These are phyloP conservation scores for Russula earlei DNA, from an alignment of 768 basidiomycete species.

Conservation along the genomic window DNA sequence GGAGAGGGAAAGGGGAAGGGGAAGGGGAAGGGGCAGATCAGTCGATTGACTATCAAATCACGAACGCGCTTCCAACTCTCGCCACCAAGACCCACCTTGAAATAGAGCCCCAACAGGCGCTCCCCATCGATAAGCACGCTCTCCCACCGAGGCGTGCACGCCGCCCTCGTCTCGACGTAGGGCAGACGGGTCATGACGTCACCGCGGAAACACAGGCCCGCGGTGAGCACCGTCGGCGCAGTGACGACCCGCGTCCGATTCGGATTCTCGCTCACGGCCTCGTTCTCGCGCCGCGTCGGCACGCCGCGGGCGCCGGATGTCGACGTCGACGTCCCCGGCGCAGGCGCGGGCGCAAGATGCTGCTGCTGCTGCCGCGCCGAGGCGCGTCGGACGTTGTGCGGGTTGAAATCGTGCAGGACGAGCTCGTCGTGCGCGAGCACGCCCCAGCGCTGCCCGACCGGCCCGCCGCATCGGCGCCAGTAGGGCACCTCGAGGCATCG, in stretches of 20 bases:
- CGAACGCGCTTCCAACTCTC: too few species aligned
- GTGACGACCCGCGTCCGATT: constrained; percentile 5
- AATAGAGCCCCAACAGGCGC: constrained; percentile 1
- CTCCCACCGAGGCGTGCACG: constrained; percentile 9
- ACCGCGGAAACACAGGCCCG: constrained; percentile 8
- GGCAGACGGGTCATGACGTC: constrained; percentile 3
- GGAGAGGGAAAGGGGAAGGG: neutral
- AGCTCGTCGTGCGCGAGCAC: neutral
- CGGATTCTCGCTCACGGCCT: too few species aligned
- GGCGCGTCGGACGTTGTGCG: constrained; percentile 1
- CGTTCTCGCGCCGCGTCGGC: constrained; percentile 1
- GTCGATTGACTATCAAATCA: too few species aligned
- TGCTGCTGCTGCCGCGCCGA: neutral
- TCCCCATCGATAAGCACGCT: constrained; percentile 6
- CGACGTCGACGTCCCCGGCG: too few species aligned
- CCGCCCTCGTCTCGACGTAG: constrained; percentile 1
- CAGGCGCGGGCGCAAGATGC: too few species aligned
- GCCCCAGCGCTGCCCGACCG: neutral
- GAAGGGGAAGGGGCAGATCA: neutral
- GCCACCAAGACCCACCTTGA: constrained; percentile 4
- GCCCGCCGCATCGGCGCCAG: constrained; percentile 1
- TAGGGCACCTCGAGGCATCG: constrained; percentile 2
- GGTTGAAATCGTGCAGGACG: constrained; percentile 2
- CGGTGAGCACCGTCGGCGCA: constrained; percentile 4
- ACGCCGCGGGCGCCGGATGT: too few species aligned